Percentiles rank a stretch among this genome's conserved stretches.
phyloP scores from a whole-genome alignment of 2,329 filamentous ascomycete species.

The Hymenoscyphus fraxineus region DNA sequence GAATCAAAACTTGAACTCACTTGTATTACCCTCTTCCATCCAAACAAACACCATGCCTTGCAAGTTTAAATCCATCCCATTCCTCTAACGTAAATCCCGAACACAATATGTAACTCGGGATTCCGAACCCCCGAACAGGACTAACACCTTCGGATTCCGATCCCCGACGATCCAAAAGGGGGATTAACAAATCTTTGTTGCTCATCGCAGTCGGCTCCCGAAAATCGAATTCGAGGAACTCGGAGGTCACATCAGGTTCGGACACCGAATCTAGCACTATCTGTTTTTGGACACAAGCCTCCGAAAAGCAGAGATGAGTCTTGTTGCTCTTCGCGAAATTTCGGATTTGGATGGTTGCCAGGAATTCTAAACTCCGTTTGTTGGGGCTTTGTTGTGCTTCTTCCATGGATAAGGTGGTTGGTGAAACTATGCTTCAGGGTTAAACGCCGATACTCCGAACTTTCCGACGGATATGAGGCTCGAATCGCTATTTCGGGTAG shows the following conservation, averaged over 20 bases:
- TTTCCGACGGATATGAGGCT: background rate
- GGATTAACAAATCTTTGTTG: background rate
- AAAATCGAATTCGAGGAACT: background rate
- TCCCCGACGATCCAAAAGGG: constrained; percentile 3
- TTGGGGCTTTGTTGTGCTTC: background rate
- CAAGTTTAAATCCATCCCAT: background rate
- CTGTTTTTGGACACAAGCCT: background rate
- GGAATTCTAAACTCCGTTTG: background rate
- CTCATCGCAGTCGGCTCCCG: background rate
- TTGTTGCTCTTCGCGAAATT: constrained; percentile 2
- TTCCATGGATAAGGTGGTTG: background rate
- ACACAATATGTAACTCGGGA: background rate
- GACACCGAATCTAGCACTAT: background rate
- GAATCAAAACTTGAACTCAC: too few species aligned
- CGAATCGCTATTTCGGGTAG: background rate
- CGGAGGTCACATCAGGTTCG: background rate
- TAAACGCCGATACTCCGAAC: background rate
- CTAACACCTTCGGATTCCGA: background rate
- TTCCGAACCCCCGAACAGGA: background rate
- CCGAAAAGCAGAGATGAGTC: background rate
- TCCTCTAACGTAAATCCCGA: background rate
- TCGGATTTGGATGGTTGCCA: background rate
- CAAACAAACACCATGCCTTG: background rate
- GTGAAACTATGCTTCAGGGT: background rate
- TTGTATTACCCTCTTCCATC: background rate